Evolutionary conservation across 305 asterid species (phyloP), one percentile per base, ranked within the genome.

Genomic region (Plantago lanceolata): DNA sequence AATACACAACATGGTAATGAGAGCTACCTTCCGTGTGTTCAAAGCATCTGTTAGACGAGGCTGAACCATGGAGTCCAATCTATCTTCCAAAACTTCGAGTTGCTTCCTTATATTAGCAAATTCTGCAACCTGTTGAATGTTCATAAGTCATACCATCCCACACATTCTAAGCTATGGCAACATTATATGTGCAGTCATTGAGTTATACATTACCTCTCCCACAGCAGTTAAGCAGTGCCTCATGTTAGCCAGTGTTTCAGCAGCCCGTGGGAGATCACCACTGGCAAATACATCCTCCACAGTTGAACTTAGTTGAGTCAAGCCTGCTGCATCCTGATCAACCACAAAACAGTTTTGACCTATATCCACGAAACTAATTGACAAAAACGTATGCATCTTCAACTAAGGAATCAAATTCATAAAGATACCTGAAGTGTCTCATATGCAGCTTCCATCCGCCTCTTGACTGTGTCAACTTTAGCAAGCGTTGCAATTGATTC

Each of bases 231-330:
- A 84, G 75, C 97, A 88, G 68, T 94, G 96, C 70, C 96, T 83
- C 99, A 90, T 94, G 79, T 84, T 90, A 75, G 96, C 97, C 76
- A 94, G 75, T 16, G 97, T 90, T 74, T 94, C 99, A 11, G 97
- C 97, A 45, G 96, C 99, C 31, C 94, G 90, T 12, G 97, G 95
- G 74, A 94, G 99, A 81, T 94, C 96, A 18, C 97, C 97, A 68
- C 95, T 94, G 55, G 99, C 77, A 78, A 94, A 94, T 59, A 94
- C 99, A 75, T 94, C 99, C 82, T 94, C 99, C 66, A 94, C 99
- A 15, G 97, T 94, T n/a, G 95, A 90, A 76, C 99, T 90, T 74
- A 94, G 69, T 77, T 94, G 97, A 28, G 97, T 84, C 79, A 94
- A 80, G 35, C 97, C 99, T 17, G 99, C 99, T 71, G 97, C 97